Evolutionary conservation across 2,329 filamentous ascomycete genomes (phyloP), one percentile per base, ranked within the genome.

Genomic region (Ophiostoma sp.): DNA sequence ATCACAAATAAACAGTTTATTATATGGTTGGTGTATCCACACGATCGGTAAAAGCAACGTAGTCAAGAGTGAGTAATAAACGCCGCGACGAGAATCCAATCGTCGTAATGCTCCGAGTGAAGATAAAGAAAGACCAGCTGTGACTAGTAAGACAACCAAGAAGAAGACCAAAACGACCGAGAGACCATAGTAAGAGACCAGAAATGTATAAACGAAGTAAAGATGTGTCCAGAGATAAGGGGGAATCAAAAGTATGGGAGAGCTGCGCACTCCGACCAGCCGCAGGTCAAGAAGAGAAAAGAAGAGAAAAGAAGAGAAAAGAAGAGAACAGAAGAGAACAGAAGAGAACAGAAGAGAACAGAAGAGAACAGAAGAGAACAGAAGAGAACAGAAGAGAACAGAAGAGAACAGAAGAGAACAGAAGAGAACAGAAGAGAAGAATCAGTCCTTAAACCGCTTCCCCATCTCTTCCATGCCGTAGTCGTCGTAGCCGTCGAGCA

Each of bases 381-480:
- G 4, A 8, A 15, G n/a, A 27, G 20, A 23, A n/a, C 39, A 4
- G 11, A 27, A 33, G 3, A 33, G 68, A 8, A 15, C n/a, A 62
- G 13, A 23, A 67, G 13, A 8, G 41, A 65, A 39, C 31, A 17
- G 6, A 62, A 20, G 36, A 39, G 36, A 10, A 23, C n/a, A n/a
- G 17, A 52, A n/a, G 36, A 35, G 33, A 70, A 4, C 64, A 67
- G 67, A 69, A 33, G 11, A 64, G 31, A 39, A 62, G 23, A 4
- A 64, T 85, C 88, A 86, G 82, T 41, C 71, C 83, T 77, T 89
- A 74, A 84, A 89, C 79, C 86, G 83, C 81, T 93, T 93, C 72
- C 89, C 90, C 83, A 91, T 84, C 80, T 93, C 91, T 77, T 91
- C 90, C 71, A 83, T 84, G 8, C 84, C 84, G 76, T 87, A 85